Evolutionary conservation across 1,139 yeast species (phyloP).

Genomic region (Candida labiduridarum): DNA sequence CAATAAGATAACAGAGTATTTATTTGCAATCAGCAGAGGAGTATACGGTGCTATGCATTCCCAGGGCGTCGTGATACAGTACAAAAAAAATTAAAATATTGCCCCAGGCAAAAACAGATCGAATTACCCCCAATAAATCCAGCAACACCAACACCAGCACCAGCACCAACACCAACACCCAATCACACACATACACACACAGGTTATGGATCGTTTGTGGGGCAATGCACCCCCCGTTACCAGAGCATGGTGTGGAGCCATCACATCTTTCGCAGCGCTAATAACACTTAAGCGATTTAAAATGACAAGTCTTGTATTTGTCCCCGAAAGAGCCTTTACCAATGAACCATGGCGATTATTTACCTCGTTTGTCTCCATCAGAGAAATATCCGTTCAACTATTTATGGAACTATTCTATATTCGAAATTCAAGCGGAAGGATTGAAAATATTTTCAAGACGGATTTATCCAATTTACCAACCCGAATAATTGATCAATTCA

Average conservation of each 20-base stretch:
- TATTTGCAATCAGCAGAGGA: too few relatives aligned
- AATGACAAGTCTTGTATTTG: conserved; percentile 19
- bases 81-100: not conserved
- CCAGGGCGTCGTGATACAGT: too few relatives aligned
- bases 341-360: conserved; percentile 42
- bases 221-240: conserved; percentile 35
- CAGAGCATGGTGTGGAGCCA: conserved; percentile 29
- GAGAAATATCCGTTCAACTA: conserved; percentile 27
- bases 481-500: conserved; percentile 16
- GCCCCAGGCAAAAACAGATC: not conserved
- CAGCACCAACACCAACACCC: not conserved
- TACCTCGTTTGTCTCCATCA: conserved; percentile 37
- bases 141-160: not conserved
- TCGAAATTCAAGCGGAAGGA: conserved; percentile 18
- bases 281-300: conserved; percentile 21
- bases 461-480: conserved; percentile 24
- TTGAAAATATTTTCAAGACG: conserved; percentile 24
- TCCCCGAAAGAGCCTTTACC: conserved; percentile 27
- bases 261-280: conserved; percentile 22
- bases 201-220: conserved; percentile 15
- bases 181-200: not conserved
- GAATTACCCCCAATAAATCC: not conserved
- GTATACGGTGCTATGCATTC: not conserved
- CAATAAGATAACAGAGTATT: too few relatives aligned
- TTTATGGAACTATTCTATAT: conserved; percentile 23